Base-by-base conservation (phyloP, 2,329 filamentous ascomycete genomes). In the Delphinella strobiligena region DNA sequence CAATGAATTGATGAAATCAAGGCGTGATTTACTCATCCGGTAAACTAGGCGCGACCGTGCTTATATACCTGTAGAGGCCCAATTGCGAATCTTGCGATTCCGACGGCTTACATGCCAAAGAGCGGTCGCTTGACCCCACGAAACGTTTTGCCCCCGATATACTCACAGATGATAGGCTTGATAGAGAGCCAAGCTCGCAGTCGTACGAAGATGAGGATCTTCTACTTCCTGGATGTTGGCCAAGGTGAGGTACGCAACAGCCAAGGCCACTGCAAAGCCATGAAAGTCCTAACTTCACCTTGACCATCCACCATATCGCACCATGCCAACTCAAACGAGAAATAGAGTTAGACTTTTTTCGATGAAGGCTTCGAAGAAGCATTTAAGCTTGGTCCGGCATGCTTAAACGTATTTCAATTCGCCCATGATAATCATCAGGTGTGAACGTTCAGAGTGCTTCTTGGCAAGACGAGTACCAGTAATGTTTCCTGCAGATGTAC, bases 201-300 rank as follows among this genome's bases (percentile, higher is more conserved):
- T 27, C 7, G 22, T 27, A 27, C 22, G 22, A 27, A 27, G 7
- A 27, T 27, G 22, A 27, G 22, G 39, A 41, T 41, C 39, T 30
- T n/a, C 39, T 34, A 41, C 36, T 36, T 36, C 39, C 37, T 34
- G 27, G 22, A 37, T 41, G 34, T 30, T 30, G 34, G 39, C 39
- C 39, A 41, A 41, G 39, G 39, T 27, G 32, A 31, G 27, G 19
- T 15, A 41, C 37, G 39, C 36, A 32, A 41, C 39, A 41, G 39
- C 39, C 39, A 41, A 41, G 39, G 22, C 22, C 12, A 7, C 22
- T 27, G 29, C 14, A 8, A 37, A 36, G 39, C 34, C 39, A 27
- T 37, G 24, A 34, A 33, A 30, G 4, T 33, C 15, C 36, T 30
- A 41, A 41, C 34, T 34, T 36, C 29, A 37, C 34, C 33, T 36